Evolutionary conservation across 73 alveolate species (phyloP).

Genomic region (Diophrys appendiculata): DNA sequence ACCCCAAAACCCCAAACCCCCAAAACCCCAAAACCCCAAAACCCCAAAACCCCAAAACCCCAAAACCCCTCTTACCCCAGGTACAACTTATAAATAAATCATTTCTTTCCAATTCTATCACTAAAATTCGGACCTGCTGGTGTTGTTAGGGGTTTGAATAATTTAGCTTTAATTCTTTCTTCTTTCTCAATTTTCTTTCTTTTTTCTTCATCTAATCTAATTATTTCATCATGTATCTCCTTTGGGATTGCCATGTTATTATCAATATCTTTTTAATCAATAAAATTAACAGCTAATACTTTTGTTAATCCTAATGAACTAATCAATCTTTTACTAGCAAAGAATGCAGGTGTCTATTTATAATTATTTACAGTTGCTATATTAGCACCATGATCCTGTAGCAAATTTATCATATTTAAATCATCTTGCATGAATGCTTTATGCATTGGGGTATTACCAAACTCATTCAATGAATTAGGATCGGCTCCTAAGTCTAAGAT

Average conservation of each 20-base stretch:
- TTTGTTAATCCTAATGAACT: not conserved
- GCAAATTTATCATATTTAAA: constrained; percentile 29
- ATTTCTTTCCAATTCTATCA: not conserved
- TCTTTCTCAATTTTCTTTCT: not conserved
- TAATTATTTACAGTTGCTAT: not conserved
- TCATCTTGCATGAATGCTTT: constrained; percentile 49
- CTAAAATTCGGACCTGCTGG: not conserved
- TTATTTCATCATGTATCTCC: not conserved
- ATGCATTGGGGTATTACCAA: constrained; percentile 58
- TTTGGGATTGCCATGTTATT: not conserved
- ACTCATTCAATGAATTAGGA: constrained; percentile 38
- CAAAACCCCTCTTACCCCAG: too few species aligned
- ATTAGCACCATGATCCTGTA: not conserved
- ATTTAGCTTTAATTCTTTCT: not conserved
- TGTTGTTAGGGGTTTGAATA: not conserved
- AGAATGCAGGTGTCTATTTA: not conserved
- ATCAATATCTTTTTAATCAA: not conserved
- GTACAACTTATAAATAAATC: constrained; percentile 5
- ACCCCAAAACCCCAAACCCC: too few species aligned
- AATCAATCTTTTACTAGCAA: not conserved
- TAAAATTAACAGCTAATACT: not conserved
- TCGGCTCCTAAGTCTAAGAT: constrained; percentile 43
- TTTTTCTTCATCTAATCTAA: not conserved
- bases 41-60: too few species aligned
- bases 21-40: too few species aligned